A percentile compares a stretch with the other conserved stretches of the same genome.
Evolutionary conservation across 2,329 filamentous ascomycete species (phyloP).

Genomic region (Stagonosporopsis chrysanthemi): DNA sequence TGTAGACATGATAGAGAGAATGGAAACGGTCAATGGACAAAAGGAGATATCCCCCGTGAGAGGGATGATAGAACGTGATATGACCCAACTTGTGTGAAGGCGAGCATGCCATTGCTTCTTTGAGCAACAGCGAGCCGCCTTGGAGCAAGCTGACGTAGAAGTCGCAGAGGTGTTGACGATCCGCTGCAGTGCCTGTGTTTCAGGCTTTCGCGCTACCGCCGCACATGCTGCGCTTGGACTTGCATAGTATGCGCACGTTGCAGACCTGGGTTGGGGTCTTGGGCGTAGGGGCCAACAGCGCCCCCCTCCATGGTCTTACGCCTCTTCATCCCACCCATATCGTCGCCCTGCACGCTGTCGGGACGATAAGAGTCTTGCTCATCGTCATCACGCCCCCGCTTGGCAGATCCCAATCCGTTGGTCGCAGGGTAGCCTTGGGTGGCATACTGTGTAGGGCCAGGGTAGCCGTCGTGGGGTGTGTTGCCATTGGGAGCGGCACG

Average conservation of each 20-base stretch:
- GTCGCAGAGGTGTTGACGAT: constrained; percentile 28
- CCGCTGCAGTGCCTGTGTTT: constrained; percentile 29
- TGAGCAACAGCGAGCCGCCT: constrained; percentile 13
- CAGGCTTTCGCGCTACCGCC: constrained; percentile 13
- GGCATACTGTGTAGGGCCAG: constrained; percentile 67
- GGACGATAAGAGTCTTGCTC: constrained; percentile 72
- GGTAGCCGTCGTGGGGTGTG: constrained; percentile 73
- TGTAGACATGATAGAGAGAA: constrained; percentile 44
- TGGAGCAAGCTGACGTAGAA: constrained; percentile 43
- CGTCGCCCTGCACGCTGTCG: constrained; percentile 61
- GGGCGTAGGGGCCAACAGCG: constrained; percentile 45
- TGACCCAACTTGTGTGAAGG: constrained; percentile 4
- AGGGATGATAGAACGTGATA: constrained; percentile 23
- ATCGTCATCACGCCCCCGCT: constrained; percentile 71
- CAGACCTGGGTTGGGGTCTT: constrained; percentile 41
- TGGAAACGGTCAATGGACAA: constrained; percentile 38
- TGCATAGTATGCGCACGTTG: constrained; percentile 44
- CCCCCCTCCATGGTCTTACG: constrained; percentile 73
- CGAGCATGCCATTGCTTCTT: constrained; percentile 36
- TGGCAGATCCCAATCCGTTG: constrained; percentile 69
- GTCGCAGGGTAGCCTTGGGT: constrained; percentile 63
- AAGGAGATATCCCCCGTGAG: constrained; percentile 35
- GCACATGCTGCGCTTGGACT: constrained; percentile 26
- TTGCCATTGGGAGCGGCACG: constrained; percentile 72
- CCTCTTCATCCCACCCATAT: constrained; percentile 74